Conservation (phyloP, 139 green algal species). For the Trebouxia sp. region DNA sequence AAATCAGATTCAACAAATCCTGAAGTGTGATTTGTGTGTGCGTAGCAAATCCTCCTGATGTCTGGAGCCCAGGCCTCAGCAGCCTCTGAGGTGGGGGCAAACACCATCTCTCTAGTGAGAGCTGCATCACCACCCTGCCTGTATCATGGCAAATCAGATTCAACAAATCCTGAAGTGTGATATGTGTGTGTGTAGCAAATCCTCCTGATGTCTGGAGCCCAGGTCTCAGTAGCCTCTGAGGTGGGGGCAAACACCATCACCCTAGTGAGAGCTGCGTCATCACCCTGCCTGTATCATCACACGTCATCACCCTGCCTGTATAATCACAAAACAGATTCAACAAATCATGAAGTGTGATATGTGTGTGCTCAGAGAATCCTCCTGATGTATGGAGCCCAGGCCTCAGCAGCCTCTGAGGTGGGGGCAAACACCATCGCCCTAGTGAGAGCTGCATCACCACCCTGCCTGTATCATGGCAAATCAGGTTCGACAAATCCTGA, state of each 20-base stretch:
- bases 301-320: too few relatives aligned
- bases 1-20: neutral
- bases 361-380: too few relatives aligned
- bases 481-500: neutral
- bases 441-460: slow-evolving; percentile 50
- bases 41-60: too few relatives aligned
- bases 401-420: slow-evolving; percentile 51
- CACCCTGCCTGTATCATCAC: slow-evolving; percentile 34
- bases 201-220: slow-evolving; percentile 66
- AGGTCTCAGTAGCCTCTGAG: slow-evolving; percentile 49
- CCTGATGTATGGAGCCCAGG: slow-evolving; percentile 62
- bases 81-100: slow-evolving; percentile 52
- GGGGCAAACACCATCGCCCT: slow-evolving; percentile 70
- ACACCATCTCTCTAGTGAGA: slow-evolving; percentile 69
- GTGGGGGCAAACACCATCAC: slow-evolving; percentile 69
- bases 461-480: slow-evolving; percentile 29
- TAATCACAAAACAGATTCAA: neutral
- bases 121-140: slow-evolving; percentile 48
- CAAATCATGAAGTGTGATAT: too few relatives aligned
- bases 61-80: slow-evolving; percentile 57
- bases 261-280: slow-evolving; percentile 54
- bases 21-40: too few relatives aligned
- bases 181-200: too few relatives aligned
- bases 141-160: neutral
- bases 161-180: too few relatives aligned